A percentile compares a stretch with the other conserved stretches of the same genome.
Conservation (phyloP, 768 basidiomycete genomes). For the Suillus clintonianus region DNA sequence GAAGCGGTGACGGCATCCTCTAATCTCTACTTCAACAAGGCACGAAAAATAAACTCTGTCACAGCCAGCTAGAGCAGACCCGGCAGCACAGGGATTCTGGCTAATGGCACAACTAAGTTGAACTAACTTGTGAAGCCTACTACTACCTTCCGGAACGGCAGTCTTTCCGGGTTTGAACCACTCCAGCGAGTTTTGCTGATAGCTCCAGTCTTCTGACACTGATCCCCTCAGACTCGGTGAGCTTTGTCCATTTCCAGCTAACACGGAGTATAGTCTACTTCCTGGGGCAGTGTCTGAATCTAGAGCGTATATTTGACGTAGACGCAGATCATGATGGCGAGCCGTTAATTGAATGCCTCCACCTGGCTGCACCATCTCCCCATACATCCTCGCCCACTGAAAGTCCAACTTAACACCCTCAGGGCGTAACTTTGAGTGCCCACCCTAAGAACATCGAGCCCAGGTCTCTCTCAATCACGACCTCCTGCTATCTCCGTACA, state of each 20-base stretch:
- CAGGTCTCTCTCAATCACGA: neutral
- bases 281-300: neutral
- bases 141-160: neutral
- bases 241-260: neutral
- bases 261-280: neutral
- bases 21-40: neutral
- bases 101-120: no score
- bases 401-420: no score
- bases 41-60: no score
- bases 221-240: neutral
- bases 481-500: neutral
- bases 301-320: neutral
- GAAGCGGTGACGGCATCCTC: neutral
- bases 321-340: neutral
- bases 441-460: neutral
- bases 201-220: no score
- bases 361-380: neutral
- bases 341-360: neutral
- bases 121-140: no score
- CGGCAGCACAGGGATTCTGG: no score
- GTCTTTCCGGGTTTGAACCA: neutral
- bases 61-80: no score
- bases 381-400: no score
- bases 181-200: neutral
- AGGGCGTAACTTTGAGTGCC: no score